Percentiles rank a stretch among this genome's conserved stretches.
Conservation (phyloP, 2,329 filamentous ascomycete genomes). For the Trichoderma endophyticum region DNA sequence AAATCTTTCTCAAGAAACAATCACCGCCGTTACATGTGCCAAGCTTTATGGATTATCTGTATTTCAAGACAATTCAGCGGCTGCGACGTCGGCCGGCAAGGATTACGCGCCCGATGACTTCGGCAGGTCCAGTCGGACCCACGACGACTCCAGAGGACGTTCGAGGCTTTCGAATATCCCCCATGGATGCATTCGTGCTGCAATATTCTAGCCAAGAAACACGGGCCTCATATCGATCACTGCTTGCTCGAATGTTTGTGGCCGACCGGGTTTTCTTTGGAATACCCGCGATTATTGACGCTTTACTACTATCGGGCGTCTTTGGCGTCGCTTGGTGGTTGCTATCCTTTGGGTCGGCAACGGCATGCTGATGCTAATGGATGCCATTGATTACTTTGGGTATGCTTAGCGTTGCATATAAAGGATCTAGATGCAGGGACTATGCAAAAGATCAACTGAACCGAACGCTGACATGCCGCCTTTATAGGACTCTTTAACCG, state of each 20-base stretch:
- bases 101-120: constrained; percentile 42
- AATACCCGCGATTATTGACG: constrained; percentile 28
- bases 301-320: constrained; percentile 34
- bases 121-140: constrained; percentile 27
- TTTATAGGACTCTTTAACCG: background rate
- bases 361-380: background rate
- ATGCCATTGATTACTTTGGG: background rate
- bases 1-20: constrained; percentile 41
- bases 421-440: background rate
- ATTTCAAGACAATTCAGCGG: constrained; percentile 44
- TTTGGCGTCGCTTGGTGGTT: constrained; percentile 22
- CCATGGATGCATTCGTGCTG: constrained; percentile 51
- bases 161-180: constrained; percentile 46
- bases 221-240: constrained; percentile 35
- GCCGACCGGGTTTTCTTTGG: constrained; percentile 43
- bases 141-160: constrained; percentile 36
- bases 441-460: background rate
- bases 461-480: background rate
- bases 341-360: constrained; percentile 21
- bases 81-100: constrained; percentile 42
- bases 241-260: constrained; percentile 43
- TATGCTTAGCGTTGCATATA: background rate
- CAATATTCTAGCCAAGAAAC: constrained; percentile 27
- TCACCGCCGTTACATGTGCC: constrained; percentile 35
- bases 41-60: constrained; percentile 37